Evolutionary conservation across 2,329 filamentous ascomycete species (phyloP), one percentile per base, ranked within the genome.

Genomic region (Colletotrichum tabaci): DNA sequence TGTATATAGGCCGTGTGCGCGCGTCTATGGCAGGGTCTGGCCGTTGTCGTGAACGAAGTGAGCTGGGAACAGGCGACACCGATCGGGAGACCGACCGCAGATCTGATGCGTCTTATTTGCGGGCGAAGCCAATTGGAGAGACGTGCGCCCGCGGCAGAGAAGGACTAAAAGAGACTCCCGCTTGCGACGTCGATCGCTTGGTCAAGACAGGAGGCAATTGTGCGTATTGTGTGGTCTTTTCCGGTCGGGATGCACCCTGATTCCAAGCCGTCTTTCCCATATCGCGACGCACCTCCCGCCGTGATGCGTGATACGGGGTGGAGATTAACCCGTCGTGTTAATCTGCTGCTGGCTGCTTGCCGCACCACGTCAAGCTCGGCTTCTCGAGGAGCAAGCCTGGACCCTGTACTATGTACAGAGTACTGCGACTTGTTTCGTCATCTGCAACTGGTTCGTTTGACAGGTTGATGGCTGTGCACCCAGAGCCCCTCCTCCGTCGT

Each of bases 131-230:
- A 64, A 50, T 50, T 26, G 35, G 47, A n/a, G 60, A 68, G 53
- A 71, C 65, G 58, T 71, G 68, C 65, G 26, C 53, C 60, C 52
- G 68, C 68, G 65, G 65, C 65, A 71, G 62, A 21, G 64, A 52
- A 60, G 53, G 60, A 53, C 69, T 69, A 69, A 72, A 58, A 64
- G 55, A 60, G 61, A 52, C 68, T 72, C 69, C 69, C 58, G 69
- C 21, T 40, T 60, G 58, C 53, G 40, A 64, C 58, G 58, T 57
- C 69, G 65, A 72, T 72, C 60, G 53, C 50, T 23, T 26, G n/a
- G 21, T 55, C 21, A 23, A 42, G 46, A 26, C 52, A 68, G 35
- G 55, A 47, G 65, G 30, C 35, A 38, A 38, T 9, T 38, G 35
- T 38, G 8, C 35, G 35, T 50, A 50, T n/a, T 50, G 42, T n/a